Evolutionary conservation across 2,329 filamentous ascomycete genomes (phyloP).

Genomic region (Lachnellula willkommii): DNA sequence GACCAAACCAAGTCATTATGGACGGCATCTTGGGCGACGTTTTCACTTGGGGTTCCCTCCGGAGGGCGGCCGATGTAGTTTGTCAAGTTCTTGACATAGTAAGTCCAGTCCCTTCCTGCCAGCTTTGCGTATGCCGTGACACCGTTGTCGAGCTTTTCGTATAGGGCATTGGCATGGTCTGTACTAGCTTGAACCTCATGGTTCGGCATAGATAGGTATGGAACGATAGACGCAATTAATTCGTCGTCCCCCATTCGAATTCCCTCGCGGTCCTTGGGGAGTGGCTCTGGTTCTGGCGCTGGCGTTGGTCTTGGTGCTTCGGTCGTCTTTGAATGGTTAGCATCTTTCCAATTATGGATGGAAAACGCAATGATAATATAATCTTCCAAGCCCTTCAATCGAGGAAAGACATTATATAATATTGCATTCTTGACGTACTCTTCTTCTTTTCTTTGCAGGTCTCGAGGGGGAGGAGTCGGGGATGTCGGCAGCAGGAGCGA

Average conservation of each 20-base stretch:
- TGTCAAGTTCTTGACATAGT: conserved; percentile 70
- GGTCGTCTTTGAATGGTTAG: conserved; percentile 29
- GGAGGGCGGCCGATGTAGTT: conserved; percentile 71
- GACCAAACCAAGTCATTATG: conserved; percentile 70
- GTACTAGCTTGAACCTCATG: conserved; percentile 53
- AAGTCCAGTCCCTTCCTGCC: conserved; percentile 76
- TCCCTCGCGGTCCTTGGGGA: conserved; percentile 38
- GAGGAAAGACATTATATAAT: not conserved
- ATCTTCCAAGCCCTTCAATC: not conserved
- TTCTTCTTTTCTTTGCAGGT: conserved; percentile 60
- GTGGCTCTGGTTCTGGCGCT: conserved; percentile 32
- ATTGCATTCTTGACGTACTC: conserved; percentile 38
- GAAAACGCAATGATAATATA: conserved; percentile 1
- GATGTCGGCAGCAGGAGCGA: conserved; percentile 24
- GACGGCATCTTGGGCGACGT: conserved; percentile 37
- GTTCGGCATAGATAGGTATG: conserved; percentile 25
- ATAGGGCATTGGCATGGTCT: conserved; percentile 59
- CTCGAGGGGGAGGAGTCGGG: conserved; percentile 51
- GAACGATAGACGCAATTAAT: conserved; percentile 28
- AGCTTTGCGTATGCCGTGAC: conserved; percentile 78
- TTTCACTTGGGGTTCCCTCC: conserved; percentile 37
- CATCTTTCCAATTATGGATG: not conserved
- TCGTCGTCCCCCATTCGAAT: conserved; percentile 46
- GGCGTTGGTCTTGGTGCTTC: conserved; percentile 23
- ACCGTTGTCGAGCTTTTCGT: conserved; percentile 54